phyloP scores from a whole-genome alignment of 352 stramenopile species.

The Pythium biforme region DNA sequence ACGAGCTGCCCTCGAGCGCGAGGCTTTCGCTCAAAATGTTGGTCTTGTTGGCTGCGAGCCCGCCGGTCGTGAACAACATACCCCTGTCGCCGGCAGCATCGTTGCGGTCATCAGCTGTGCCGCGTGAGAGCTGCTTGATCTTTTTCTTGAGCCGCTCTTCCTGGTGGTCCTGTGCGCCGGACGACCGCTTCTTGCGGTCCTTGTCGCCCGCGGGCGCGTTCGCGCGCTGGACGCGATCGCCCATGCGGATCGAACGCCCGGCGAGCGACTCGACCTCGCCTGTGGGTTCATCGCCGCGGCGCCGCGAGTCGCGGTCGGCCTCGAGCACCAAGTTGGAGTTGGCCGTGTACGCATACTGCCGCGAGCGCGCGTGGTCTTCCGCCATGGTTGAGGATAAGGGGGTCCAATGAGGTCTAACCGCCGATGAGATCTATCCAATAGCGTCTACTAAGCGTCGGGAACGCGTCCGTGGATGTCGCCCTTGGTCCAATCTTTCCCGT shows the following conservation, averaged over 20 bases:
- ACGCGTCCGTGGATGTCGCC: too few species aligned
- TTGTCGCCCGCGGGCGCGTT: constrained; percentile 39
- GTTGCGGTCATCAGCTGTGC: constrained; percentile 16
- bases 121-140: constrained; percentile 47
- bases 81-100: constrained; percentile 28
- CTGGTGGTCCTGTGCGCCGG: constrained; percentile 36
- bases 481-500: too few species aligned
- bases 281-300: constrained; percentile 78
- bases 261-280: constrained; percentile 86
- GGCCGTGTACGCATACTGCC: constrained; percentile 91
- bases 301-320: constrained; percentile 83
- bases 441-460: too few species aligned
- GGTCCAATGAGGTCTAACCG: too few species aligned
- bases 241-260: constrained; percentile 79
- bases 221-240: constrained; percentile 75
- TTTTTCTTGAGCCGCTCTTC: constrained; percentile 72
- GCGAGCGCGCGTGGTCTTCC: constrained; percentile 86
- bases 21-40: constrained; percentile 76
- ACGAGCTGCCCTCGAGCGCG: constrained; percentile 77
- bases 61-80: constrained; percentile 54
- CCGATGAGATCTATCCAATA: too few species aligned
- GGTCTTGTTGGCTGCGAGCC: constrained; percentile 36
- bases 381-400: constrained; percentile 58
- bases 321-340: constrained; percentile 96
- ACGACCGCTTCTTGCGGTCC: constrained; percentile 34